Evolutionary conservation across 495 filamentous ascomycete species (phyloP), one percentile per base, ranked within the genome.

Genomic region (Arthonia radiata): DNA sequence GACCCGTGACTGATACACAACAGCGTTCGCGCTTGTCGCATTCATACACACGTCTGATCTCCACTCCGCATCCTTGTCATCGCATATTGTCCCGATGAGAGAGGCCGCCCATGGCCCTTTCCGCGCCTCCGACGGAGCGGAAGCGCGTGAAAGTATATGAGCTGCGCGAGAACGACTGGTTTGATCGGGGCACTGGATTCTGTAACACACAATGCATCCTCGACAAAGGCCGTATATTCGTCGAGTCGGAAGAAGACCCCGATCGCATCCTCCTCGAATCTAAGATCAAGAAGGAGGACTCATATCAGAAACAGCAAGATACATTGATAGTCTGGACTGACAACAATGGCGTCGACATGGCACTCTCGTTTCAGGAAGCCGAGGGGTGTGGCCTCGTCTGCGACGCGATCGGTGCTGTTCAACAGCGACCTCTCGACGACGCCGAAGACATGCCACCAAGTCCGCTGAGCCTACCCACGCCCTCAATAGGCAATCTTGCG

Each of bases 111-210:
- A 91, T 90, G 81, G 81, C 82, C 63, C 70, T 82, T 60, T 65
- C 72, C 41, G 64, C 79, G 56, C 64, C 72, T 42, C 53, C 69
- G 42, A 69, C 71, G 55, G 77, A 82, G 51, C 79, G 74, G 62
- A 90, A 82, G 59, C 74, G 86, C 58, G 86, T 97, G 39, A 97
- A 97, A 59, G 86, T 97, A 39, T 97, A 97, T 49, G 86, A 97
- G 54, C 63, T 97, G 35, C 77, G 72, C 40, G 79, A 91, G 51
- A 92, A 86, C 61, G 89, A 97, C 62, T 97, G 86, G 86, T 92
- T 81, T 46, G 86, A 97, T 53, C 61, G 89, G 33, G 86, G 86
- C 27, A 97, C 86, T 12, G 86, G 86, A 24, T 94, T 93, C 49
- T 97, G 86, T 48, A 75, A 61, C 14, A 81, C 79, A 14, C 62